These are phyloP conservation scores for Fomitiporia mediterranea DNA, from an alignment of 1,284 basidiomycete species.

Conservation along the genomic window DNA sequence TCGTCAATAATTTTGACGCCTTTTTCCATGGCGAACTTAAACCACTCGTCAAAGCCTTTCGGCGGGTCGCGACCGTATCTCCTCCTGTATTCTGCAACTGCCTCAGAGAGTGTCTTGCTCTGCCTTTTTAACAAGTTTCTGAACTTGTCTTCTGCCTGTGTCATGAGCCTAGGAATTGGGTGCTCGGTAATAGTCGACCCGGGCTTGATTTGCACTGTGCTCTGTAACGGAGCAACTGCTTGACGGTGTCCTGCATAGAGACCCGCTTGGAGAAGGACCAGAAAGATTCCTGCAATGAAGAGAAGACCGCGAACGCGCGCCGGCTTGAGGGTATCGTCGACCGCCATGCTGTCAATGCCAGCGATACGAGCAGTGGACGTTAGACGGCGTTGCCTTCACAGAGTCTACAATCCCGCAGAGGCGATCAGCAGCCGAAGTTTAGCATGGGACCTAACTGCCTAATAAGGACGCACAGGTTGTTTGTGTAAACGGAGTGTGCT, in stretches of 20 bases:
- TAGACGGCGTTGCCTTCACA: background rate
- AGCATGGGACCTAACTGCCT: no score
- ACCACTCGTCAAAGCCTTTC: slow-evolving; percentile 88
- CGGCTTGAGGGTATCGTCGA: slow-evolving; percentile 4
- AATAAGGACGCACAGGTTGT: no score
- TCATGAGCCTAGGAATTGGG: slow-evolving; percentile 81
- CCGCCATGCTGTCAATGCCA: slow-evolving; percentile 4
- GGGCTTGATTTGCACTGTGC: slow-evolving; percentile 12
- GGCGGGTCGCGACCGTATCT: slow-evolving; percentile 81
- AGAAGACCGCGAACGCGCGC: slow-evolving; percentile 34
- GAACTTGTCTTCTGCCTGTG: slow-evolving; percentile 66
- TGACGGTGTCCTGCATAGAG: slow-evolving; percentile 38
- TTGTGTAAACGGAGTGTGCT: no score
- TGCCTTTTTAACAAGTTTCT: slow-evolving; percentile 64
- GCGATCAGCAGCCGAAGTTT: no score
- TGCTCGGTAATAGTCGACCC: slow-evolving; percentile 41
- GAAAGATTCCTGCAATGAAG: slow-evolving; percentile 43
- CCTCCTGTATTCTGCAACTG: slow-evolving; percentile 73
- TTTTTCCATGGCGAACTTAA: slow-evolving; percentile 70
- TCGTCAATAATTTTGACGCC: slow-evolving; percentile 84
- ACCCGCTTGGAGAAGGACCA: slow-evolving; percentile 55
- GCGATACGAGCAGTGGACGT: background rate
- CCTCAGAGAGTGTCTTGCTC: slow-evolving; percentile 69
- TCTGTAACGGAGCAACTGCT: slow-evolving; percentile 17
- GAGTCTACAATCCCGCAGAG: no score